Percentiles rank a stretch among this genome's conserved stretches.
Evolutionary conservation across 176 grass and related monocot species (phyloP).

Genomic region (Chloris gayana): DNA sequence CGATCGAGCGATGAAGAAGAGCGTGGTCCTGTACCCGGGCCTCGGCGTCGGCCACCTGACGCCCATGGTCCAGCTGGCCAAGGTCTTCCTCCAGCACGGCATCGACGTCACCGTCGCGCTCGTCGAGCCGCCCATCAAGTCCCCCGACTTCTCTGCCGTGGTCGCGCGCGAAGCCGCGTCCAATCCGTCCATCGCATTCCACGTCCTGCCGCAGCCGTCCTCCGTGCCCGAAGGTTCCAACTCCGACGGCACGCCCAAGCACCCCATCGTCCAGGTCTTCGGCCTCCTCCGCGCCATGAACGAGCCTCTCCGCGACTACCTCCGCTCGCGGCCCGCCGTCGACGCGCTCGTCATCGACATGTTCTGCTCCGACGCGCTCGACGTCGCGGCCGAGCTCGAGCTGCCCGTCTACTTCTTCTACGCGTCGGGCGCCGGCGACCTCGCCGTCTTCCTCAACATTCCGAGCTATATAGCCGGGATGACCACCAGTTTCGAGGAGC

Average conservation of each 20-base stretch:
- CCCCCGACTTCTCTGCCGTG: slow-evolving; percentile 5
- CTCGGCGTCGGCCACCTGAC: slow-evolving; percentile 55
- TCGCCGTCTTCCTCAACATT: slow-evolving; percentile 45
- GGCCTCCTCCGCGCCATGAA: slow-evolving; percentile 35
- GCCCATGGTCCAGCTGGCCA: slow-evolving; percentile 63
- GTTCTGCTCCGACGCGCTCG: slow-evolving; percentile 41
- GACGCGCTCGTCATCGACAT: slow-evolving; percentile 63
- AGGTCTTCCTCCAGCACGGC: slow-evolving; percentile 47
- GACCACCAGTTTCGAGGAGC: background rate
- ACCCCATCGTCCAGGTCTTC: background rate
- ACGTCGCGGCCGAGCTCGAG: slow-evolving; percentile 41
- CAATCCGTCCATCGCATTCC: slow-evolving; percentile 60
- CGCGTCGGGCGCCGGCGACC: slow-evolving; percentile 28
- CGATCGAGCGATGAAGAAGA: slow-evolving; percentile 35
- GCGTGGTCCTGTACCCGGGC: slow-evolving; percentile 51
- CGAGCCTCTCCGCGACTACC: slow-evolving; percentile 47
- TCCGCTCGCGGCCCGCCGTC: slow-evolving; percentile 36
- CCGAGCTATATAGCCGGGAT: background rate
- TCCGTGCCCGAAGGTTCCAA: background rate
- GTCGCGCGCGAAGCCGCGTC: slow-evolving; percentile 27
- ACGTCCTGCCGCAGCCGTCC: slow-evolving; percentile 40
- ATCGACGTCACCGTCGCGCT: slow-evolving; percentile 46
- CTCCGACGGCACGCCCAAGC: background rate
- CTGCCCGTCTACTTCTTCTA: slow-evolving; percentile 47
- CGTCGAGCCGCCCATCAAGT: slow-evolving; percentile 25